Base-by-base conservation (phyloP, 768 basidiomycete genomes). In the Termitomyces sp. region DNA sequence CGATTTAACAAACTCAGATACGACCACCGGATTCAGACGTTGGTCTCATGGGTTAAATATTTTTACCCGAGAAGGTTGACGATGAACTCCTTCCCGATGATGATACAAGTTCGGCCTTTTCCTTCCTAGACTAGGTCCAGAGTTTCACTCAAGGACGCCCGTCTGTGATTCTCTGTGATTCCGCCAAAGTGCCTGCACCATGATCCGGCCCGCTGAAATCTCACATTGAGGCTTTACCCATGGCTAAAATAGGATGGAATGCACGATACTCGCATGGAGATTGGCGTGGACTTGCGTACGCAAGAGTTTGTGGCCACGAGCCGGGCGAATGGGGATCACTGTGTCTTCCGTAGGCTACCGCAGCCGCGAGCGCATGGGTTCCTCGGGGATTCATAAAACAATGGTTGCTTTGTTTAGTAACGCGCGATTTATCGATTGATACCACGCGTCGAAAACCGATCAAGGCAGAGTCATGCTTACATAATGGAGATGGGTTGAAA, bases 401-500 rank as follows among this genome's bases (percentile, higher is more conserved):
- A 7, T 29, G n/a, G n/a, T n/a, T n/a, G n/a, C n/a, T 14, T 37
- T 16, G 35, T 16, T 16, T 37, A 11, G 11, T 37, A 29, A 29
- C 29, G 29, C 8, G 31, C 7, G 47, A 48, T 48, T 40, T 48
- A 48, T 49, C 48, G 48, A 49, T 49, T 23, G 43, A 44, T 44
- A 27, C 25, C 27, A 12, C 12, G 17, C 10, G 44, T 17, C 27
- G 27, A 29, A 17, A 10, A 34, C 34, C 32, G 34, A 49, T 49
- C 48, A 3, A 41, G 25, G 35, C 27, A 52, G 54, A 55, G 51
- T 55, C 29, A 57, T 29, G 59, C 46, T 64, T 63, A 65, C 56
- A 34, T 62, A 62, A 63, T 21, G 16, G 4, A 19, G 42, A 14
- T 25, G 48, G n/a, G 57, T 59, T 61, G 60, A 63, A 63, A 63